Evolutionary conservation across 192 early-diverging fungal species (phyloP).

Genomic region (Lobulomyces angularis): DNA sequence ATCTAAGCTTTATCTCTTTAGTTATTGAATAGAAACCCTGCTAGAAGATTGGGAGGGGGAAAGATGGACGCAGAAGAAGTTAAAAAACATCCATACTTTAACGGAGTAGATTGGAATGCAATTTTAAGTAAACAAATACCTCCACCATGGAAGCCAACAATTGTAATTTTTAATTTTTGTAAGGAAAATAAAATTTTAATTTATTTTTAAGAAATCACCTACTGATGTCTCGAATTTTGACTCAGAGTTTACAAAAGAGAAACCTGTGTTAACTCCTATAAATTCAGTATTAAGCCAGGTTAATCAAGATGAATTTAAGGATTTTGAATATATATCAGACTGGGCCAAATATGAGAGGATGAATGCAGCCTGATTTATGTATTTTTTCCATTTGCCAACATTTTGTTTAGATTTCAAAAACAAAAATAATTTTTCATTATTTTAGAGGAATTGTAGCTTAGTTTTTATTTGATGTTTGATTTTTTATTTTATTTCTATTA

Average conservation of each 20-base stretch:
- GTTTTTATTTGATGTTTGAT: no score
- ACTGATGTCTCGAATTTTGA: slow-evolving; percentile 97
- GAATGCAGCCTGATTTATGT: no score
- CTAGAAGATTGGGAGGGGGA: slow-evolving; percentile 75
- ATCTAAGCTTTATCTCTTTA: slow-evolving; percentile 14
- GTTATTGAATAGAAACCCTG: slow-evolving; percentile 79
- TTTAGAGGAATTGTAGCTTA: no score
- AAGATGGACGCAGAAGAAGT: slow-evolving; percentile 86
- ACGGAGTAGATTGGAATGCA: slow-evolving; percentile 87
- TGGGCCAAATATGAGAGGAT: slow-evolving; percentile 62
- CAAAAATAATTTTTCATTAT: no score
- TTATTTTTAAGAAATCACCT: slow-evolving; percentile 9
- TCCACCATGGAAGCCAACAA: slow-evolving; percentile 80
- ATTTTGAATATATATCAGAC: slow-evolving; percentile 83
- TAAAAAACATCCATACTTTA: slow-evolving; percentile 90
- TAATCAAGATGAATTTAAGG: slow-evolving; percentile 82
- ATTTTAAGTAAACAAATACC: slow-evolving; percentile 74
- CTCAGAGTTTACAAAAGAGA: slow-evolving; percentile 85
- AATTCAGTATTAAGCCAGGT: slow-evolving; percentile 55
- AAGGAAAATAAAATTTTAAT: neutral
- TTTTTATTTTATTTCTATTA: no score
- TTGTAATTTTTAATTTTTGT: no score
- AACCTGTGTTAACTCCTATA: slow-evolving; percentile 81
- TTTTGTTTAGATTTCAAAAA: no score
- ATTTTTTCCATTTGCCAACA: no score